Evolutionary conservation across 352 stramenopile species (phyloP).

Genomic region (Aphanomyces euteiches): DNA sequence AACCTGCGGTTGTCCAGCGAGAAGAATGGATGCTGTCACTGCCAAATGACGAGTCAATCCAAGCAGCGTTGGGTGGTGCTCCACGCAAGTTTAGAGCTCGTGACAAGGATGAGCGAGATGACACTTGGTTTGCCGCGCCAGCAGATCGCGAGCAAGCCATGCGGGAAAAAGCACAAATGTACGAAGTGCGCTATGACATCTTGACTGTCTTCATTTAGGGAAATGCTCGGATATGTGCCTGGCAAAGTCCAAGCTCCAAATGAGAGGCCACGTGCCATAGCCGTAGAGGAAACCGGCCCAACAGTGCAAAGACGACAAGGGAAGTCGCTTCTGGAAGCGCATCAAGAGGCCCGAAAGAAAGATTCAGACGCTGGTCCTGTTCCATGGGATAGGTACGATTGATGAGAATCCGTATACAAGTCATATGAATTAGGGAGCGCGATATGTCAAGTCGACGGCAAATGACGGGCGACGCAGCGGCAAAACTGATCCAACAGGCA

Average conservation of each 20-base stretch:
- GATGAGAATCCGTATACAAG: too few species aligned
- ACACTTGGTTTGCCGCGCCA: slow-evolving; percentile 77
- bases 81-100: slow-evolving; percentile 46
- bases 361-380: slow-evolving; percentile 32
- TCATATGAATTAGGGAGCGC: slow-evolving; percentile 45
- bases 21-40: slow-evolving; percentile 86
- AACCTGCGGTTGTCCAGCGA: slow-evolving; percentile 35
- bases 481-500: slow-evolving; percentile 68
- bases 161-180: slow-evolving; percentile 81
- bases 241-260: slow-evolving; percentile 34
- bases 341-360: slow-evolving; percentile 66
- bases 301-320: slow-evolving; percentile 50
- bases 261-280: slow-evolving; percentile 34
- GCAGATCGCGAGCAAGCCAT: slow-evolving; percentile 75
- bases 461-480: slow-evolving; percentile 66
- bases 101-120: slow-evolving; percentile 40
- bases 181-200: slow-evolving; percentile 9
- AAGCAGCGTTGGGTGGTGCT: slow-evolving; percentile 60
- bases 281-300: slow-evolving; percentile 67
- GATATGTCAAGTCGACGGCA: slow-evolving; percentile 55
- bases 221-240: slow-evolving; percentile 76
- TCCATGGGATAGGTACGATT: slow-evolving; percentile 61
- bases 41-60: slow-evolving; percentile 66
- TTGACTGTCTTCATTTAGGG: slow-evolving; percentile 36
- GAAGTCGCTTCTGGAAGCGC: slow-evolving; percentile 70